These are phyloP conservation scores for Prunus dulcis DNA, from an alignment of 306 rosid genomes.

Conservation along the genomic window DNA sequence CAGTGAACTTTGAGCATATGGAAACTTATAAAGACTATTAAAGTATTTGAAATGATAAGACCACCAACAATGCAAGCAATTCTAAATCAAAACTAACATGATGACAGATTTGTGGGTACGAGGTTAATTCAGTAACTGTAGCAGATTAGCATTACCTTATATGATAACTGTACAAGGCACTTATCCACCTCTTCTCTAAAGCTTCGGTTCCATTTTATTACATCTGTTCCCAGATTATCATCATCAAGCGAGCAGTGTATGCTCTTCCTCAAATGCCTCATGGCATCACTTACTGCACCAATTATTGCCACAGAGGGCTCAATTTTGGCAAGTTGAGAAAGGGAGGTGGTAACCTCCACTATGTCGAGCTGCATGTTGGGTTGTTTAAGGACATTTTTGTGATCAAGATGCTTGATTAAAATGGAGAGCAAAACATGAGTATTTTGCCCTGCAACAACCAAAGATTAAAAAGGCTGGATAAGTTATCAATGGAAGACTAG, in stretches of 20 bases:
- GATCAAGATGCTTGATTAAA: constrained; percentile 88
- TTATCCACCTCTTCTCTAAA: constrained; percentile 70
- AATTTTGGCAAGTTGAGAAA: constrained; percentile 64
- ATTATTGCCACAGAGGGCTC: constrained; percentile 71
- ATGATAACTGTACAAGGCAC: constrained; percentile 76
- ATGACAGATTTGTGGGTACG: neutral
- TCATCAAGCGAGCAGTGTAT: constrained; percentile 68
- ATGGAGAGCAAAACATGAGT: constrained; percentile 76
- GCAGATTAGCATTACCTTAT: constrained; percentile 53
- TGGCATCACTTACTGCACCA: constrained; percentile 73
- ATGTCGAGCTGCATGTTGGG: constrained; percentile 82
- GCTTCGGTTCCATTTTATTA: constrained; percentile 60
- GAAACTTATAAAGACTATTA: neutral
- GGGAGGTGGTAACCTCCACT: constrained; percentile 68
- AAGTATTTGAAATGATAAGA: constrained; percentile 11
- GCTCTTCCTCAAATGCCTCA: constrained; percentile 85
- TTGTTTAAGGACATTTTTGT: constrained; percentile 72
- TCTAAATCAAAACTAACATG: constrained; percentile 14
- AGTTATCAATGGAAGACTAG: neutral
- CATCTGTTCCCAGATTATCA: constrained; percentile 46
- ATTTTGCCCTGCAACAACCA: constrained; percentile 55
- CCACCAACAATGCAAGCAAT: constrained; percentile 9
- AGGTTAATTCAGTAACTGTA: neutral
- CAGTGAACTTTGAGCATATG: neutral
- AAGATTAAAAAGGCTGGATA: neutral